Percentiles rank a stretch among this genome's conserved stretches.
These are phyloP conservation scores for Stylonectria norvegica DNA, from an alignment of 2,329 filamentous ascomycete genomes.

Conservation along the genomic window DNA sequence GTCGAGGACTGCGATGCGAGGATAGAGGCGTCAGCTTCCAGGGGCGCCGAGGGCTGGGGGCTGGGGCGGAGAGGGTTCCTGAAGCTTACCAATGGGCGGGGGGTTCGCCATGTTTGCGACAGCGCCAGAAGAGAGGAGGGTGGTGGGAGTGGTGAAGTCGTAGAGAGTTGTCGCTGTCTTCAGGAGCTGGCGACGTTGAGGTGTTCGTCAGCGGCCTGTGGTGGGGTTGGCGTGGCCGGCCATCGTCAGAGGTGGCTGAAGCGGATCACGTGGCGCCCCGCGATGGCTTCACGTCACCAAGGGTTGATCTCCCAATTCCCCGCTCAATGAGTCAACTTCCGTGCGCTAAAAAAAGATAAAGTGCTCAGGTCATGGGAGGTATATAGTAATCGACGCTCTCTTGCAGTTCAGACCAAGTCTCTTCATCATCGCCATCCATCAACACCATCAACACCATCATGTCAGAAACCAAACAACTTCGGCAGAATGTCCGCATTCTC, in stretches of 20 bases:
- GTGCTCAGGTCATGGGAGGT: no score
- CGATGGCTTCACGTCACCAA: slow-evolving; percentile 11
- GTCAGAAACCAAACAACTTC: slow-evolving; percentile 17
- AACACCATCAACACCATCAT: slow-evolving; percentile 12
- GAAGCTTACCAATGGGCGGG: slow-evolving; percentile 52
- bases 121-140: slow-evolving; percentile 14
- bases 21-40: slow-evolving; percentile 20
- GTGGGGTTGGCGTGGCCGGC: slow-evolving; percentile 32
- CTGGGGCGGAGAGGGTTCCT: slow-evolving; percentile 7
- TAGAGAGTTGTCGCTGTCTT: slow-evolving; percentile 18
- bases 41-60: slow-evolving; percentile 12
- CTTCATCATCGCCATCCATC: no score
- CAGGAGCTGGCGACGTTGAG: slow-evolving; percentile 25
- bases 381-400: no score
- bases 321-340: no score
- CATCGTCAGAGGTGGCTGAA: slow-evolving; percentile 37
- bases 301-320: slow-evolving; percentile 1
- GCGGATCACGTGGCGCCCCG: slow-evolving; percentile 39
- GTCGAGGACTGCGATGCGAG: slow-evolving; percentile 74
- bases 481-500: slow-evolving; percentile 47
- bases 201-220: slow-evolving; percentile 35
- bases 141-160: slow-evolving; percentile 14
- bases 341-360: no score
- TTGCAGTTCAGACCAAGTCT: no score
- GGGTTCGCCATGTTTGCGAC: slow-evolving; percentile 46